These are phyloP conservation scores for Scutellaria galericulata DNA, from an alignment of 257 asterid genomes.

Conservation along the genomic window DNA sequence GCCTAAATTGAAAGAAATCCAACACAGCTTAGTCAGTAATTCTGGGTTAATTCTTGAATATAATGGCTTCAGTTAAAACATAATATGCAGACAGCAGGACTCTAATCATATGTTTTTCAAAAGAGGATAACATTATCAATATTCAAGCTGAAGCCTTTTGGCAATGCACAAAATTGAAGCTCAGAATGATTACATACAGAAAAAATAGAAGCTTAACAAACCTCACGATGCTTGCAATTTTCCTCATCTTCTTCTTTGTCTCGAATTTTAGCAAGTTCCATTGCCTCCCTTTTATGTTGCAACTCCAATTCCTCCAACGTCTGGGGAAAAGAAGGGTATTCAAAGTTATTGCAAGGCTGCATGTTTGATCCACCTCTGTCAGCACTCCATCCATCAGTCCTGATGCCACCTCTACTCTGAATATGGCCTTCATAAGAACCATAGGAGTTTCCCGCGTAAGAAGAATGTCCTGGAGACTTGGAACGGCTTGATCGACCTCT, in stretches of 20 bases:
- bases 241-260: slow-evolving; percentile 98
- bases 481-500: slow-evolving; percentile 83
- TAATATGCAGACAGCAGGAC: slow-evolving; percentile 13
- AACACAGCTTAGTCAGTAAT: slow-evolving; percentile 27
- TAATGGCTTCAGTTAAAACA: slow-evolving; percentile 8
- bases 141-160: slow-evolving; percentile 10
- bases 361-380: slow-evolving; percentile 63
- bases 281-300: slow-evolving; percentile 74
- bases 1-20: slow-evolving; percentile 53
- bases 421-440: slow-evolving; percentile 65
- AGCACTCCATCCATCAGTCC: slow-evolving; percentile 71
- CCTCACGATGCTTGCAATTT: slow-evolving; percentile 91
- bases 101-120: not conserved
- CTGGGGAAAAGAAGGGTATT: slow-evolving; percentile 58
- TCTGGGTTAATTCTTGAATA: slow-evolving; percentile 7
- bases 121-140: not conserved
- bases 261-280: slow-evolving; percentile 84
- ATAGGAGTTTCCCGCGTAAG: slow-evolving; percentile 56
- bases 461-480: slow-evolving; percentile 77
- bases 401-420: slow-evolving; percentile 68
- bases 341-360: slow-evolving; percentile 57
- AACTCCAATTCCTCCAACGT: slow-evolving; percentile 80
- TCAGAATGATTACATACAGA: not conserved
- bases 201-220: slow-evolving; percentile 35
- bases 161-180: slow-evolving; percentile 28